Percentiles rank a stretch among this genome's conserved stretches.
Conservation (phyloP, 257 asterid species). For the Coffea eugenioides region DNA sequence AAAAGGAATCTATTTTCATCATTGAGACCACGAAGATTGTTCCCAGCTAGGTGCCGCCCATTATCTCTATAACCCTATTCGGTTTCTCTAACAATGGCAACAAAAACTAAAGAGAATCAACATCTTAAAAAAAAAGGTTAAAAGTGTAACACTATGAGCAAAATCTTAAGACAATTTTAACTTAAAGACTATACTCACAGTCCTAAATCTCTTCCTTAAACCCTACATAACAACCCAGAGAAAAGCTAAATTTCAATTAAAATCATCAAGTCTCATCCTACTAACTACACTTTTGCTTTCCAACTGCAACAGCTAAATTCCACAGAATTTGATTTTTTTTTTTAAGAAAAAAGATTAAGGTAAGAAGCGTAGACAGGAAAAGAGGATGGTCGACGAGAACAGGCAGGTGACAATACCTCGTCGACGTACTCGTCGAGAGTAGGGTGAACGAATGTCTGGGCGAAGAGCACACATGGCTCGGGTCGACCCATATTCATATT, state of each 20-base stretch:
- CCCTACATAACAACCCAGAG: background rate
- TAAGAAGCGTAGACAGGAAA: background rate
- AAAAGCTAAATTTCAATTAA: background rate
- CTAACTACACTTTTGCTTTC: background rate
- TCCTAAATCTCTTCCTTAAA: background rate
- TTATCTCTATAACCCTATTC: background rate
- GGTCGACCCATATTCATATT: conserved; percentile 68
- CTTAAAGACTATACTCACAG: background rate
- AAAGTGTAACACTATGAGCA: background rate
- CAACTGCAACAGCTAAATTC: background rate
- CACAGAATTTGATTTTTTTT: too few relatives aligned
- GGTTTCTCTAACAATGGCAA: background rate
- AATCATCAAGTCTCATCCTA: background rate
- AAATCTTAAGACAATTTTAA: background rate
- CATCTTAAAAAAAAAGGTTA: background rate
- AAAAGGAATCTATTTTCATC: too few relatives aligned
- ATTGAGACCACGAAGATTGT: too few relatives aligned
- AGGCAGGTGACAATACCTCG: conserved; percentile 49
- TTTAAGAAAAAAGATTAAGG: background rate
- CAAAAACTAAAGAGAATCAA: background rate
- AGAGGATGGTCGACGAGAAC: background rate
- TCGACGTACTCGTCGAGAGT: conserved; percentile 79
- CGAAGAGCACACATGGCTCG: conserved; percentile 85
- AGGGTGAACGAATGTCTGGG: conserved; percentile 80
- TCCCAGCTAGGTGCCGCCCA: too few relatives aligned